Conservation (phyloP, 176 grass and related monocot genomes). For the Bromus sterilis region DNA sequence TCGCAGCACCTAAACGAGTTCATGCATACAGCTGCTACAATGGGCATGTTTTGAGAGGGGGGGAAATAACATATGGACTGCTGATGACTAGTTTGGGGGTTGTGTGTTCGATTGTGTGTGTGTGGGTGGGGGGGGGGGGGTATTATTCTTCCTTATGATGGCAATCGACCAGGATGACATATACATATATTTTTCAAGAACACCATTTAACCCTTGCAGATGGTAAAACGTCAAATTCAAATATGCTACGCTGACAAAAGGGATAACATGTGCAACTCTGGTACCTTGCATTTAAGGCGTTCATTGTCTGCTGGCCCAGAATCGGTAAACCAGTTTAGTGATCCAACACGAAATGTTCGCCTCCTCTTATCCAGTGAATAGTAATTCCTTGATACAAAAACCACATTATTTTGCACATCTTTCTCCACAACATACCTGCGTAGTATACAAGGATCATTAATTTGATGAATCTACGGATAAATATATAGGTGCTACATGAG, state of each 20-base stretch:
- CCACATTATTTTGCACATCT: constrained; percentile 79
- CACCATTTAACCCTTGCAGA: not conserved
- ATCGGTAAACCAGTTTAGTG: constrained; percentile 68
- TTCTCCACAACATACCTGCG: constrained; percentile 94
- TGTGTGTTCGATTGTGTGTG: too few species aligned
- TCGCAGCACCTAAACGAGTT: not conserved
- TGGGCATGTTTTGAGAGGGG: not conserved
- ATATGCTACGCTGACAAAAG: not conserved
- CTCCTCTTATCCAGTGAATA: constrained; percentile 86
- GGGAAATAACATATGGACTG: too few species aligned
- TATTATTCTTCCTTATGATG: too few species aligned
- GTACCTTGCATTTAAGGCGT: constrained; percentile 80
- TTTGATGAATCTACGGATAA: not conserved
- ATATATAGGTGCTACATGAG: not conserved
- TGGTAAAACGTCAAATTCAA: not conserved
- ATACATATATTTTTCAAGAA: not conserved
- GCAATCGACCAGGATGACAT: not conserved
- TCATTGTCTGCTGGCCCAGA: constrained; percentile 35
- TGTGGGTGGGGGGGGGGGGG: too few species aligned
- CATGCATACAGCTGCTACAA: not conserved
- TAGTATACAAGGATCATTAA: not conserved
- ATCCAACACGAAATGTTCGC: constrained; percentile 69
- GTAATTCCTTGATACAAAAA: constrained; percentile 93
- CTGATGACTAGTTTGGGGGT: too few species aligned
- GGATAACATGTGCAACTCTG: not conserved